A percentile compares a stretch with the other conserved stretches of the same genome.
phyloP scores from a whole-genome alignment of 441 rosid species.

The Gossypium davidsonii region DNA sequence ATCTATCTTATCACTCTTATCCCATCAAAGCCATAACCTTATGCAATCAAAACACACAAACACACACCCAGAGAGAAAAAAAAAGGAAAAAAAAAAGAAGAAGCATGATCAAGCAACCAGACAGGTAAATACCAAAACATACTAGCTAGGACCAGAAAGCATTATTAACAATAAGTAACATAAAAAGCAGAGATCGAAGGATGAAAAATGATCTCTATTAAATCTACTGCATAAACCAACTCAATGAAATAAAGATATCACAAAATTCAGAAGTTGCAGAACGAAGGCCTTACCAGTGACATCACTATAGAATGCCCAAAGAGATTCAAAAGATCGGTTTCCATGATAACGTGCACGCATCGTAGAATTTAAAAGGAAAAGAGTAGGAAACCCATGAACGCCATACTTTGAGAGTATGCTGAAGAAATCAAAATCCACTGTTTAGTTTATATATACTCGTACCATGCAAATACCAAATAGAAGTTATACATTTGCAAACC shows the following conservation, averaged over 20 bases:
- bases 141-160: background rate
- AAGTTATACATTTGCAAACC: slow-evolving; percentile 34
- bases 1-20: background rate
- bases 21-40: background rate
- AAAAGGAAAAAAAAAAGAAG: background rate
- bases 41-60: background rate
- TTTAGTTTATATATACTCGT: slow-evolving; percentile 2
- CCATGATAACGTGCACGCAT: slow-evolving; percentile 64
- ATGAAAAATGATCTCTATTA: background rate
- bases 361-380: slow-evolving; percentile 71
- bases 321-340: slow-evolving; percentile 58
- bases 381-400: slow-evolving; percentile 91
- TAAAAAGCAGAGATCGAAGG: background rate
- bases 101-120: background rate
- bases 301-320: slow-evolving; percentile 58
- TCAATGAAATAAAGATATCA: background rate
- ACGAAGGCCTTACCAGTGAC: slow-evolving; percentile 51
- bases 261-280: background rate
- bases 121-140: background rate
- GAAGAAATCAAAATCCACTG: slow-evolving; percentile 19
- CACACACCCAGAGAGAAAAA: too few species aligned
- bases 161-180: background rate
- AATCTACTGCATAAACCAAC: background rate
- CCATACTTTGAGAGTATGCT: slow-evolving; percentile 85
- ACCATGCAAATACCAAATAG: background rate